These are phyloP conservation scores for Acanthamoeba healyi DNA, from an alignment of 208 protist genomes.

Conservation along the genomic window DNA sequence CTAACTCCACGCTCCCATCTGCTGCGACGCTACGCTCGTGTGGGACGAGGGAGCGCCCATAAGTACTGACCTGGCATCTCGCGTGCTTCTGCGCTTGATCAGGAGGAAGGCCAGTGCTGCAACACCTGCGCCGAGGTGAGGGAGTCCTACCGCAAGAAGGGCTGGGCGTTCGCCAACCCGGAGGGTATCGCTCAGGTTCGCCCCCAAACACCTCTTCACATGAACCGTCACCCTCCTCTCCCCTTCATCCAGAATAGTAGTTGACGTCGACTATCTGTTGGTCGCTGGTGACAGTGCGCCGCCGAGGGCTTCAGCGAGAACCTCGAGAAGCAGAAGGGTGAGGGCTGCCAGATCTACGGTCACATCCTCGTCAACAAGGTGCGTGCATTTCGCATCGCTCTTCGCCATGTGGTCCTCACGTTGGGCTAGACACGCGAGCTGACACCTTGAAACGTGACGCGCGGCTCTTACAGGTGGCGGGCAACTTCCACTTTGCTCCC, in stretches of 20 bases:
- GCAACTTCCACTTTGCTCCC: slow-evolving; percentile 91
- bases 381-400: background rate
- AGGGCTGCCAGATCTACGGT: slow-evolving; percentile 89
- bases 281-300: background rate
- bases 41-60: background rate
- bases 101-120: slow-evolving; percentile 83
- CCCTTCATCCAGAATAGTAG: background rate
- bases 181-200: slow-evolving; percentile 83
- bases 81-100: background rate
- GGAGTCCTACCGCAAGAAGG: slow-evolving; percentile 87
- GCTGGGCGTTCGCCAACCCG: slow-evolving; percentile 81
- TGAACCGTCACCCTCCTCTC: background rate
- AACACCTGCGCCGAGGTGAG: slow-evolving; percentile 90
- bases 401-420: background rate
- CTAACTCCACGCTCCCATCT: background rate
- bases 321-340: slow-evolving; percentile 80
- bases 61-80: background rate
- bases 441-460: background rate
- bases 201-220: no score
- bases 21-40: no score
- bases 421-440: background rate
- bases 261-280: background rate
- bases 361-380: slow-evolving; percentile 88
- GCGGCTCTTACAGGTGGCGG: slow-evolving; percentile 77
- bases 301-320: slow-evolving; percentile 80